Conservation (phyloP, 179 eudicot genomes). For the Actinidia arguta region DNA sequence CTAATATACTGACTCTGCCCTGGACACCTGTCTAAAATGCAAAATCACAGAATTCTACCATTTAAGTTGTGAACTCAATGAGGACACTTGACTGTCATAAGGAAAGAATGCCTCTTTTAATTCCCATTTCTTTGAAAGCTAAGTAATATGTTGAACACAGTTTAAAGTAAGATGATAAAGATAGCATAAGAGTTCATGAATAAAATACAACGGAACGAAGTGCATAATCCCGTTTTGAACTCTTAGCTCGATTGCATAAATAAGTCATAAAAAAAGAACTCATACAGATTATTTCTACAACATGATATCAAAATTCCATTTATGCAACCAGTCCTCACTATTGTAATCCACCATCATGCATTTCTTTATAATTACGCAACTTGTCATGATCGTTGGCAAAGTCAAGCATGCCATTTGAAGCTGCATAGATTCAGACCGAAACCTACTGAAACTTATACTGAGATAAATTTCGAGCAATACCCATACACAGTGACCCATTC, state of each 20-base stretch:
- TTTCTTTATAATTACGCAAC: background rate
- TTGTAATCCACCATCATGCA: conserved; percentile 1
- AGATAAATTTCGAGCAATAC: conserved; percentile 54
- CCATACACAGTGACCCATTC: conserved; percentile 99
- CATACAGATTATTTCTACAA: background rate
- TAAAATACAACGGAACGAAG: background rate
- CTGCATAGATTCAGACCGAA: too few species aligned
- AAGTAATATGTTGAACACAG: too few species aligned
- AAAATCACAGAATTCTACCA: background rate
- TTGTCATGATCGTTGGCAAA: background rate
- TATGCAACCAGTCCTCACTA: background rate
- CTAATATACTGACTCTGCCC: too few species aligned
- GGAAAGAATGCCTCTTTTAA: background rate
- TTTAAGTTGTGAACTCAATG: background rate
- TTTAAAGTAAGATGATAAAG: too few species aligned
- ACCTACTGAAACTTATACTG: too few species aligned
- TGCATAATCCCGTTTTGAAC: background rate
- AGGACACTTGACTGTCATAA: background rate
- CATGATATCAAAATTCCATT: background rate
- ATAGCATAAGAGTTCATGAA: too few species aligned
- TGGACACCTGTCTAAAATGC: too few species aligned
- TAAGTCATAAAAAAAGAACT: background rate
- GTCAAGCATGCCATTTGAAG: too few species aligned
- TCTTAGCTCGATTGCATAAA: background rate
- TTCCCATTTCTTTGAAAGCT: background rate